Evolutionary conservation across 495 filamentous ascomycete genomes (phyloP), one percentile per base, ranked within the genome.

Genomic region (Aspergillus asperescens): DNA sequence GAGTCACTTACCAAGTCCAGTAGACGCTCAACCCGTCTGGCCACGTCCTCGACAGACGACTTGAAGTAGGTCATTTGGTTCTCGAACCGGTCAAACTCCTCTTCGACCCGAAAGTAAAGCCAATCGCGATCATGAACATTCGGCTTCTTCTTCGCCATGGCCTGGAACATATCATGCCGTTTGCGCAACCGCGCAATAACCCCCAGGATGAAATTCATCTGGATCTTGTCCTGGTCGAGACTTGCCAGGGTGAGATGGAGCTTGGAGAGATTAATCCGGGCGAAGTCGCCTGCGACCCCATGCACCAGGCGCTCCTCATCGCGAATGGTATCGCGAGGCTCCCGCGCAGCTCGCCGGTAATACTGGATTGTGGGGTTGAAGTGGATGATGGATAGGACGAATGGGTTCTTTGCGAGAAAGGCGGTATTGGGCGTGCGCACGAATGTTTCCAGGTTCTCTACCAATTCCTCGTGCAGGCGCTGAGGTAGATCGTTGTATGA

Each of bases 361-460:
- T 52, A 52, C 38, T 52, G 49, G 20, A 52, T 52, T 10, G 49
- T 52, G 1, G 49, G 49, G 25, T 52, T 52, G 49, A 52, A 52
- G 22, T 52, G 49, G 10, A 52, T 52, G 25, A 52, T 44, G 16
- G 49, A 52, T 9, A 44, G 23, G 29, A 52, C 44, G 39, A 52
- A 52, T 16, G 49, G 49, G 27, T 52, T 52, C 39, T 32, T 32
- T 9, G 23, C 49, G 28, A 52, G 49, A 2, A 29, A 16, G 10
- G 49, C 39, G 9, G 49, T 44, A 12, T 42, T 52, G 18, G 39
- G 49, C 9, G 18, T 24, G 18, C 25, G 49, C 10, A 52, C 39
- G 49, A 52, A 52, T 12, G 39, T 27, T 15, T 52, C 28, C 16
- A 52, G 49, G 29, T 52, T 52, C 10, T 44, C 49, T 1, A 52